Conservation (phyloP, 257 asterid genomes). For the Fraxinus anomala region DNA sequence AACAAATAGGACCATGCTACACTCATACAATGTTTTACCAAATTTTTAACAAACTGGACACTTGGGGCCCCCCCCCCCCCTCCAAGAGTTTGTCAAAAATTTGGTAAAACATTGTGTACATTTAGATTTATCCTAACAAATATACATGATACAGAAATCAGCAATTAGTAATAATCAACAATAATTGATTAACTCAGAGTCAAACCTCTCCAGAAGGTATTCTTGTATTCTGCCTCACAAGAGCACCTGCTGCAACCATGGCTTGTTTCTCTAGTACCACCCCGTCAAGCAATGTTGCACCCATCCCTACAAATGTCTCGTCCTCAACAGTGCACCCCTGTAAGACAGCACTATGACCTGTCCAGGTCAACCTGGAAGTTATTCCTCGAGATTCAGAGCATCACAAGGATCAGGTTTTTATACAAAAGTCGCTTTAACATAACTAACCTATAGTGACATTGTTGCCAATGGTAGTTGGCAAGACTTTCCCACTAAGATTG, state of each 20-base stretch:
- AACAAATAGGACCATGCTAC: neutral
- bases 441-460: constrained; percentile 91
- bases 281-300: constrained; percentile 95
- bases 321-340: constrained; percentile 97
- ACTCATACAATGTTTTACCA: no score
- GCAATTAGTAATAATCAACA: neutral
- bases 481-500: constrained; percentile 81
- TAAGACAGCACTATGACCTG: constrained; percentile 90
- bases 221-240: constrained; percentile 87
- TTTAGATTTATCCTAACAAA: neutral
- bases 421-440: constrained; percentile 14
- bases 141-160: neutral
- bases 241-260: constrained; percentile 99
- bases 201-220: constrained; percentile 90
- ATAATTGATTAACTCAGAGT: constrained; percentile 13
- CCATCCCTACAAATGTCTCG: constrained; percentile 92
- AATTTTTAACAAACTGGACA: no score
- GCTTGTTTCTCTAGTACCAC: constrained; percentile 88
- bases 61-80: no score
- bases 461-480: constrained; percentile 78
- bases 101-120: no score
- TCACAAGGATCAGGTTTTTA: constrained; percentile 11
- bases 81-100: no score
- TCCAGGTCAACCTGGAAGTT: constrained; percentile 28
- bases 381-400: constrained; percentile 19